A percentile compares a stretch with the other conserved stretches of the same genome.
Conservation (phyloP, 1,284 basidiomycete species). For the Leccinum solheimii region DNA sequence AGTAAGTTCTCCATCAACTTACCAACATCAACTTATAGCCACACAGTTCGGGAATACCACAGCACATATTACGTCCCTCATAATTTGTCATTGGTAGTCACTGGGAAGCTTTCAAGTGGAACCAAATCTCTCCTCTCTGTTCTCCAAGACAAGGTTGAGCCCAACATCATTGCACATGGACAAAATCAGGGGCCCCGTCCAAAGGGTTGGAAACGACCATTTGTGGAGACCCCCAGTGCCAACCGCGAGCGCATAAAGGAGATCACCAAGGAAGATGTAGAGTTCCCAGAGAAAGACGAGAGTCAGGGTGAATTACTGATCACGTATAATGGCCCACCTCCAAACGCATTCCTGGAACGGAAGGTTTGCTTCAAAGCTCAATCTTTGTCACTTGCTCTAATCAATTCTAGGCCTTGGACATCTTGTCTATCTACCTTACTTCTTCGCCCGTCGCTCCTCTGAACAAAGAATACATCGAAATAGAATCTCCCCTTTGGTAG, state of each 20-base stretch:
- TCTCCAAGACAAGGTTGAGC: slow-evolving; percentile 81
- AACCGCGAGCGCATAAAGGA: slow-evolving; percentile 56
- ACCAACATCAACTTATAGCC: slow-evolving; percentile 11
- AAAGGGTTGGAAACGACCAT: slow-evolving; percentile 89
- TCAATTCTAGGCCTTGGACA: slow-evolving; percentile 68
- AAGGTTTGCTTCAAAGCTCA: slow-evolving; percentile 50
- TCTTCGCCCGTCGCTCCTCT: slow-evolving; percentile 88
- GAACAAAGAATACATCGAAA: slow-evolving; percentile 93
- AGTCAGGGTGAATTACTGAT: slow-evolving; percentile 88
- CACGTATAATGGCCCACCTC: slow-evolving; percentile 78
- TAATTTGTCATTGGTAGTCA: slow-evolving; percentile 85
- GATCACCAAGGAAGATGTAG: slow-evolving; percentile 65
- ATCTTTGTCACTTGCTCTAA: slow-evolving; percentile 1
- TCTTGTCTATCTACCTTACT: slow-evolving; percentile 88
- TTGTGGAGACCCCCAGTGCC: slow-evolving; percentile 85
- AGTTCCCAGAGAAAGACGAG: slow-evolving; percentile 99
- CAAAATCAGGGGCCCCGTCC: slow-evolving; percentile 69
- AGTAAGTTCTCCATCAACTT: slow-evolving; percentile 51
- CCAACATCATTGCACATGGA: slow-evolving; percentile 73
- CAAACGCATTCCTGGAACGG: slow-evolving; percentile 73
- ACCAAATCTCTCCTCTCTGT: slow-evolving; percentile 71
- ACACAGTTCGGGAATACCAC: slow-evolving; percentile 87
- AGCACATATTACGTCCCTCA: slow-evolving; percentile 91
- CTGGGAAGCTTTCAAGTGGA: slow-evolving; percentile 75
- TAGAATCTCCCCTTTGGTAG: slow-evolving; percentile 83